Conservation (phyloP, 106 monocot species). For the Phalaenopsis equestris region DNA sequence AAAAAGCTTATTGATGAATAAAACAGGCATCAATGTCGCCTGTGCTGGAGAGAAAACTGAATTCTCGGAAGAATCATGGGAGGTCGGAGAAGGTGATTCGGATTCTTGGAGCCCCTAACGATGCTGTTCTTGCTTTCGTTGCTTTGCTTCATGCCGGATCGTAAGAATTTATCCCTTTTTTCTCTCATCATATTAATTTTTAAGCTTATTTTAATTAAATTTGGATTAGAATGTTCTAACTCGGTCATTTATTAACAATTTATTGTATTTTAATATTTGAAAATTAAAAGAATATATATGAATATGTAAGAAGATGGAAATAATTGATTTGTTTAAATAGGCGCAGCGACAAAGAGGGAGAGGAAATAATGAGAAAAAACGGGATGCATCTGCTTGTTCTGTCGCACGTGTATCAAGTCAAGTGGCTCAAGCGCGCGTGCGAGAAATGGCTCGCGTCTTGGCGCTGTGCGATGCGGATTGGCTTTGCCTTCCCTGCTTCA, state of each 20-base stretch:
- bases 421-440: conserved; percentile 34
- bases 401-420: conserved; percentile 40
- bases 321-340: not conserved
- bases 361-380: conserved; percentile 21
- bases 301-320: not conserved
- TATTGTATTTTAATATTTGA: too few relatives aligned
- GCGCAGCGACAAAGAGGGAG: conserved; percentile 2
- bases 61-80: not conserved
- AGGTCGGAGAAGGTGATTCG: conserved; percentile 13
- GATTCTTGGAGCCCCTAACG: conserved; percentile 52
- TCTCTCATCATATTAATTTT: not conserved
- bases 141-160: conserved; percentile 27
- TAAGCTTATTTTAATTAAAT: too few relatives aligned
- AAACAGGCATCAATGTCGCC: conserved; percentile 36
- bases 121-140: conserved; percentile 47
- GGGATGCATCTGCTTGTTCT: conserved; percentile 46
- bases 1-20: too few relatives aligned
- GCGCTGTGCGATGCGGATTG: conserved; percentile 39
- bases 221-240: too few relatives aligned
- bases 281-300: too few relatives aligned
- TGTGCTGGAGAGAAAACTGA: conserved; percentile 42
- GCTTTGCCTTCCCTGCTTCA: conserved; percentile 47
- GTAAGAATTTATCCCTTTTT: not conserved
- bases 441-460: conserved; percentile 23
- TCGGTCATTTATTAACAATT: too few relatives aligned